Percentiles rank a stretch among this genome's conserved stretches.
These are phyloP conservation scores for Phialocephala subalpina DNA, from an alignment of 2,329 filamentous ascomycete species.

Conservation along the genomic window DNA sequence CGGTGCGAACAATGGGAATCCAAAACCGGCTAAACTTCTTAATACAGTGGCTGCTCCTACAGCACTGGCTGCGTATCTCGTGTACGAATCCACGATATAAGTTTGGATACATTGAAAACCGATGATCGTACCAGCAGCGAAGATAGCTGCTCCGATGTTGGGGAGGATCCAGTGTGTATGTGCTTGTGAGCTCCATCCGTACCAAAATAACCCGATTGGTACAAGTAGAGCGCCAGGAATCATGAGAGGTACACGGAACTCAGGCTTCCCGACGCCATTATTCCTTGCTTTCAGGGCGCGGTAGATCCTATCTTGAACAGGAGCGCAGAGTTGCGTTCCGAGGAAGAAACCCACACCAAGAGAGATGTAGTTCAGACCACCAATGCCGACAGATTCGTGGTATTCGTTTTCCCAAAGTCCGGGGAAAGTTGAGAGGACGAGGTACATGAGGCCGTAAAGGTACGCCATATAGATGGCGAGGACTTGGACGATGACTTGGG, in stretches of 20 bases:
- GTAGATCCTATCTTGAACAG: conserved; percentile 44
- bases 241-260: conserved; percentile 70
- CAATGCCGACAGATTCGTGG: conserved; percentile 61
- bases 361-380: conserved; percentile 63
- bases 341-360: conserved; percentile 53
- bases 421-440: conserved; percentile 67
- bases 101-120: conserved; percentile 49
- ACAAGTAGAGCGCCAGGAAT: conserved; percentile 60
- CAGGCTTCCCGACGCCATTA: conserved; percentile 53
- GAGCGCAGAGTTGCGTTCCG: conserved; percentile 45
- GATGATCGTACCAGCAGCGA: conserved; percentile 55
- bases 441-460: conserved; percentile 61
- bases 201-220: conserved; percentile 64
- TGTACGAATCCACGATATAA: conserved; percentile 62
- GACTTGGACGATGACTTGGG: conserved; percentile 61
- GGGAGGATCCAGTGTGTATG: conserved; percentile 63
- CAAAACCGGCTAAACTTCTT: conserved; percentile 41
- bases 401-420: conserved; percentile 64
- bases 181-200: conserved; percentile 63
- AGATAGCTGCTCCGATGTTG: conserved; percentile 61
- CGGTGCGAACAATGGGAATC: conserved; percentile 40
- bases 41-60: conserved; percentile 49
- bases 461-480: conserved; percentile 60
- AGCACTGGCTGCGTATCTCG: conserved; percentile 45
- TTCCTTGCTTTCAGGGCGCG: conserved; percentile 37